phyloP scores from a whole-genome alignment of 2,329 filamentous ascomycete genomes.

The Neoarthrinium moseri region DNA sequence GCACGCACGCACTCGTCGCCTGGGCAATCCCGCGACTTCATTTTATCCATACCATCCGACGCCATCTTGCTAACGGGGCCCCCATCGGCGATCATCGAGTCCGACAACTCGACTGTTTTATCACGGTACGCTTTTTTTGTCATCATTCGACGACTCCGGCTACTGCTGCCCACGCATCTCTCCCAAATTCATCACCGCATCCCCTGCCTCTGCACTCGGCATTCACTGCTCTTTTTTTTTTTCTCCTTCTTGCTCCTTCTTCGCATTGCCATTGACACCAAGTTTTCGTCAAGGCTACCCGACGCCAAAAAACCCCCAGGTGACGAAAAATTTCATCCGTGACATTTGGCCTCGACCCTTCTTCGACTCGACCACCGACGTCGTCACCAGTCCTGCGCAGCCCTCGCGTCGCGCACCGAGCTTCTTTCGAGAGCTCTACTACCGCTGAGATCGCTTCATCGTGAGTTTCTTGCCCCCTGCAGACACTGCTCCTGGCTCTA shows the following conservation, averaged over 20 bases:
- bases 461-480: slow-evolving; percentile 28
- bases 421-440: slow-evolving; percentile 22
- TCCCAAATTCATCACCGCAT: neutral
- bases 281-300: neutral
- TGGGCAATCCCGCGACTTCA: slow-evolving; percentile 7
- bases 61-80: neutral
- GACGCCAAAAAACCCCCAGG: neutral
- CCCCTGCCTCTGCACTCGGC: slow-evolving; percentile 1
- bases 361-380: slow-evolving; percentile 15
- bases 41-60: slow-evolving; percentile 1
- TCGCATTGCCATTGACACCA: too few relatives aligned
- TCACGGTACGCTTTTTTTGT: slow-evolving; percentile 5
- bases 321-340: slow-evolving; percentile 5
- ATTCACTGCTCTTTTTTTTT: neutral
- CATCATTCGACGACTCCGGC: slow-evolving; percentile 5
- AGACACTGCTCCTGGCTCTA: slow-evolving; percentile 14
- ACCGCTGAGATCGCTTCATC: slow-evolving; percentile 40
- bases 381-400: slow-evolving; percentile 20
- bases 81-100: slow-evolving; percentile 2
- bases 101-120: neutral
- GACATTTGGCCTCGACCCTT: neutral
- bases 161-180: neutral
- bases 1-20: slow-evolving; percentile 1
- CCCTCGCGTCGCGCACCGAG: slow-evolving; percentile 15
- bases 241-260: too few relatives aligned